Conservation (phyloP, 768 basidiomycete genomes). For the Auriculariales sp. region DNA sequence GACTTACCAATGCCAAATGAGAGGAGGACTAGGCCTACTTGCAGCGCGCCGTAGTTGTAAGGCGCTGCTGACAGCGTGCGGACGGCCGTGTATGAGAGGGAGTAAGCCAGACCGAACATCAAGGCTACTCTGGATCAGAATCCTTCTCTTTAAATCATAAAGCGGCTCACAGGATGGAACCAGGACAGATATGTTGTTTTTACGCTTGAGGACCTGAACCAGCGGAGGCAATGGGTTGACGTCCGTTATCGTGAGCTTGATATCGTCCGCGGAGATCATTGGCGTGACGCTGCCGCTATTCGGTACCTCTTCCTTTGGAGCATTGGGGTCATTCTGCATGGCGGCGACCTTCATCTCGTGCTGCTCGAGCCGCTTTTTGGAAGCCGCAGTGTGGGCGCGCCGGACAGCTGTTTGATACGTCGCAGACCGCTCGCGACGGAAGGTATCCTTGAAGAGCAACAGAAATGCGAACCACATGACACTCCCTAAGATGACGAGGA, state of each 20-base stretch:
- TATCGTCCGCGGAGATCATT: constrained; percentile 10
- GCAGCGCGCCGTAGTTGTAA: constrained; percentile 55
- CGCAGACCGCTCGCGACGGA: constrained; percentile 66
- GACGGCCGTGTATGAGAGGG: constrained; percentile 59
- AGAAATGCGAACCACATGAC: constrained; percentile 40
- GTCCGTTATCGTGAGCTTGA: constrained; percentile 49
- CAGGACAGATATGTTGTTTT: constrained; percentile 55
- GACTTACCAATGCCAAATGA: constrained; percentile 48
- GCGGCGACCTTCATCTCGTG: constrained; percentile 9
- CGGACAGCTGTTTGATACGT: constrained; percentile 58
- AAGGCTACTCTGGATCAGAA: constrained; percentile 30
- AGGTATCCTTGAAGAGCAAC: constrained; percentile 67
- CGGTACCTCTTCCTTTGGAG: constrained; percentile 8
- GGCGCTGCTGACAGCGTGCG: constrained; percentile 42
- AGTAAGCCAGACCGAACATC: constrained; percentile 56
- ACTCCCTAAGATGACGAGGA: constrained; percentile 51
- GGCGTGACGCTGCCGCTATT: neutral
- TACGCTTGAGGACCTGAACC: constrained; percentile 36
- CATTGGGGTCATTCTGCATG: neutral
- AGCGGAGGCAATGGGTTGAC: constrained; percentile 65
- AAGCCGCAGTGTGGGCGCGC: constrained; percentile 12
- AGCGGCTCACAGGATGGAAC: constrained; percentile 39
- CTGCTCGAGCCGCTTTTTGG: constrained; percentile 5
- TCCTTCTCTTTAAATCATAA: too few species aligned
- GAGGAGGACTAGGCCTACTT: constrained; percentile 65